These are phyloP conservation scores for Carex kokanica DNA, from an alignment of 176 grass and related monocot genomes.

Conservation along the genomic window DNA sequence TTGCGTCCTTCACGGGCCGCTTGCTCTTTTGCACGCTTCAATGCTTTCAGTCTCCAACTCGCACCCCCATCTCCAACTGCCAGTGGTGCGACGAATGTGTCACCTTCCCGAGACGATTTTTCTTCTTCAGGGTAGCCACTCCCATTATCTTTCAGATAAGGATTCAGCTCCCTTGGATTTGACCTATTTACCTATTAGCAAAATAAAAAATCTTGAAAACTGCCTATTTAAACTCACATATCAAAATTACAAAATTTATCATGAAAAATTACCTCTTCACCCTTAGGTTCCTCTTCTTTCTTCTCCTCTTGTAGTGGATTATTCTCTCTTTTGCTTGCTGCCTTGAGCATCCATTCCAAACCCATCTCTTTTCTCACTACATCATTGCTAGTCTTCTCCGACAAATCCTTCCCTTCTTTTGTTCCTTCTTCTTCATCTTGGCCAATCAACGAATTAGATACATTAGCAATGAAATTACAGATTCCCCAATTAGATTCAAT, in stretches of 20 bases:
- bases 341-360: slow-evolving; percentile 92
- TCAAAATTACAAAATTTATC: background rate
- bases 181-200: slow-evolving; percentile 42
- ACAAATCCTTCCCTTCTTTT: slow-evolving; percentile 25
- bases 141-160: slow-evolving; percentile 66
- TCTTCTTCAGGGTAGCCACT: slow-evolving; percentile 73
- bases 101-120: slow-evolving; percentile 23
- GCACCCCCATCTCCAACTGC: slow-evolving; percentile 92
- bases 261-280: slow-evolving; percentile 54
- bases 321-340: slow-evolving; percentile 42
- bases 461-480: background rate
- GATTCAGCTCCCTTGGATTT: slow-evolving; percentile 74
- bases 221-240: background rate
- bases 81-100: slow-evolving; percentile 50
- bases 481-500: background rate
- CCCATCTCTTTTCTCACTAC: slow-evolving; percentile 81
- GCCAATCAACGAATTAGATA: slow-evolving; percentile 23
- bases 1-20: slow-evolving; percentile 70
- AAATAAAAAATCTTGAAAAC: background rate
- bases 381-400: slow-evolving; percentile 41
- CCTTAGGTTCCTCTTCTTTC: slow-evolving; percentile 29
- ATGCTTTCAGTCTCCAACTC: slow-evolving; percentile 95
- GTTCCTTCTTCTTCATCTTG: slow-evolving; percentile 25
- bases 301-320: slow-evolving; percentile 15
- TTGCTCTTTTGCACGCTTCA: slow-evolving; percentile 97